Conservation (phyloP, 805 yeast species). For the Grigorovia jiainica region DNA sequence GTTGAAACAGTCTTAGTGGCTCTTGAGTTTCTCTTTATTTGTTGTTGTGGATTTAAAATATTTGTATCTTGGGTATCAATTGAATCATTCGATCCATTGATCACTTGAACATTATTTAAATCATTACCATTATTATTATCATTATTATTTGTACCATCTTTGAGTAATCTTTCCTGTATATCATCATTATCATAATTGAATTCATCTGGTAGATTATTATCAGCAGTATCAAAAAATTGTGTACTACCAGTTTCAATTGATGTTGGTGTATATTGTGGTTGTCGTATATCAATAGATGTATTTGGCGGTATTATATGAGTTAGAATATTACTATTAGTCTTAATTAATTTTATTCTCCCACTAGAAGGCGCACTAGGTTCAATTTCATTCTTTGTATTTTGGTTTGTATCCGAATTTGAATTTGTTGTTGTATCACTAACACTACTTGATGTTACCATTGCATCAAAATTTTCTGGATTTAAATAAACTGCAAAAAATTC, state of each 20-base stretch:
- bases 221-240: constrained; percentile 2
- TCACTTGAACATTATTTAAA: too few relatives aligned
- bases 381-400: background rate
- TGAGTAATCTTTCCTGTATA: background rate
- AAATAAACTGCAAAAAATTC: constrained; percentile 4
- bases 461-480: background rate
- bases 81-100: too few relatives aligned
- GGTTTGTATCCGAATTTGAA: background rate
- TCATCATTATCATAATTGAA: background rate
- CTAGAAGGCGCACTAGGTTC: background rate
- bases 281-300: background rate
- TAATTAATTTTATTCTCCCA: background rate
- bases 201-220: background rate
- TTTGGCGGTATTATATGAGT: background rate
- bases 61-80: constrained; percentile 5
- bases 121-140: background rate
- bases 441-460: background rate
- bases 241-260: constrained; percentile 2
- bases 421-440: background rate
- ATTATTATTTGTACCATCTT: background rate
- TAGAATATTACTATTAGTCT: too few relatives aligned
- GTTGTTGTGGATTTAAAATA: constrained; percentile 3
- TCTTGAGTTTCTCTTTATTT: background rate
- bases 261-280: background rate
- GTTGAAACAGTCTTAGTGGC: constrained; percentile 3